These are phyloP conservation scores for Mycena sp. DNA, from an alignment of 1,284 basidiomycete genomes.

Conservation along the genomic window DNA sequence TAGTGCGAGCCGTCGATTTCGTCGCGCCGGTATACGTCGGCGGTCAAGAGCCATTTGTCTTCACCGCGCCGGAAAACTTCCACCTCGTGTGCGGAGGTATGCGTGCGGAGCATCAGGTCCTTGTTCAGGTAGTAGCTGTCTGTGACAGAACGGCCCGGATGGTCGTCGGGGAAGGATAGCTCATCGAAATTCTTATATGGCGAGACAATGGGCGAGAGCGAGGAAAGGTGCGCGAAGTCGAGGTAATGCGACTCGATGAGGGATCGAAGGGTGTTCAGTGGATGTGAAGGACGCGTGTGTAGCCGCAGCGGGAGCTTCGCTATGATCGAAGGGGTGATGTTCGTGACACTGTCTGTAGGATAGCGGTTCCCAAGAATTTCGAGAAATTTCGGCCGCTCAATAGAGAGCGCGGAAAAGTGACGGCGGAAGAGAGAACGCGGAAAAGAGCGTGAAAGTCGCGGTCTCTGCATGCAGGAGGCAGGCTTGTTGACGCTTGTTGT, in stretches of 20 bases:
- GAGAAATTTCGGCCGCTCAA: constrained; percentile 28
- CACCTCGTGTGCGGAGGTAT: constrained; percentile 98
- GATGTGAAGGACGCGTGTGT: constrained; percentile 83
- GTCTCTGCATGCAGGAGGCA: constrained; percentile 8
- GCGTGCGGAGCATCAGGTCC: constrained; percentile 92
- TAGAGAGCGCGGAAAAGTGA: constrained; percentile 12
- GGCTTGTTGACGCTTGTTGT: not conserved
- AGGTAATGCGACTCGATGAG: constrained; percentile 89
- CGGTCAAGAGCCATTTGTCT: constrained; percentile 90
- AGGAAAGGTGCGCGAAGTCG: constrained; percentile 72
- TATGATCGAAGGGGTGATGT: constrained; percentile 87
- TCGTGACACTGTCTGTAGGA: constrained; percentile 82
- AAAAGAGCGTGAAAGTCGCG: constrained; percentile 18
- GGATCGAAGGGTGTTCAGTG: constrained; percentile 85
- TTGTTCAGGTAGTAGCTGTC: constrained; percentile 98
- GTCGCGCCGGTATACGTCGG: constrained; percentile 99
- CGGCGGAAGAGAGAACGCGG: constrained; percentile 7
- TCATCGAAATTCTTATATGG: constrained; percentile 97
- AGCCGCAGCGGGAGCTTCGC: constrained; percentile 78
- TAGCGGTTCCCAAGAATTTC: constrained; percentile 70
- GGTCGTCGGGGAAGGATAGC: constrained; percentile 92
- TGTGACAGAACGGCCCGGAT: constrained; percentile 89
- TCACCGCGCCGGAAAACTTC: constrained; percentile 85
- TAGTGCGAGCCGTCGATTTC: constrained; percentile 98
- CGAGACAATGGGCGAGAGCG: constrained; percentile 89